Evolutionary conservation across 2,329 filamentous ascomycete genomes (phyloP), one percentile per base, ranked within the genome.

Genomic region (Thielaviopsis populi): DNA sequence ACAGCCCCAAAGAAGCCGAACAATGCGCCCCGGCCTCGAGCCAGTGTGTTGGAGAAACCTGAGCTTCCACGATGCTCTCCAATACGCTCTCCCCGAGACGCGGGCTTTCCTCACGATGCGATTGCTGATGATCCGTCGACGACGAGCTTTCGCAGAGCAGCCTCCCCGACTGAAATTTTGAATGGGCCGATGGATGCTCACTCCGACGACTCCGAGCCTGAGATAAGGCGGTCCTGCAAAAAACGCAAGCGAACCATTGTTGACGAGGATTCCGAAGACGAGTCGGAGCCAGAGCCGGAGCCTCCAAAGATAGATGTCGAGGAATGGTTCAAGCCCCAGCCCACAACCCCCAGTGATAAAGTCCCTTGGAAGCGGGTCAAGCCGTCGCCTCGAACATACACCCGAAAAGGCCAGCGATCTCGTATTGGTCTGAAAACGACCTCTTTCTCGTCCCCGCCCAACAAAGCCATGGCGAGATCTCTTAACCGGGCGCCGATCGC

Each of bases 401-500:
- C 43, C 17, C 33, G 48, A 19, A 63, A 63, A 17, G 56, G 50
- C 22, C 50, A 61, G 11, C 62, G 24, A 13, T 24, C 46, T 40
- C 42, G 41, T 19, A 19, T 30, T 50, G 41, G 27, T 24, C 22
- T 13, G 53, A 41, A 27, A n/a, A 24, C 42, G 11, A 40, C 30
- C n/a, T 43, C 42, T 62, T 40, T 41, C 59, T 67, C 60, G 17
- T 66, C 54, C 30, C 63, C 24, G 13, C 50, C 22, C n/a, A n/a
- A 63, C 27, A 43, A 63, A 19, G 40, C 61, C 6, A 54, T 30
- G 13, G 61, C 53, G n/a, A 40, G 61, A 10, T 27, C 41, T 10
- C 27, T 13, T n/a, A 33, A 30, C 8, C 59, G 43, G 24, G 19
- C 24, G n/a, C 10, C 15, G 8, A 13, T 33, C 8, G 27, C 22